Percentiles rank a stretch among this genome's conserved stretches.
Evolutionary conservation across 139 green algal species (phyloP).

Genomic region (Edaphochlamys debaryana): DNA sequence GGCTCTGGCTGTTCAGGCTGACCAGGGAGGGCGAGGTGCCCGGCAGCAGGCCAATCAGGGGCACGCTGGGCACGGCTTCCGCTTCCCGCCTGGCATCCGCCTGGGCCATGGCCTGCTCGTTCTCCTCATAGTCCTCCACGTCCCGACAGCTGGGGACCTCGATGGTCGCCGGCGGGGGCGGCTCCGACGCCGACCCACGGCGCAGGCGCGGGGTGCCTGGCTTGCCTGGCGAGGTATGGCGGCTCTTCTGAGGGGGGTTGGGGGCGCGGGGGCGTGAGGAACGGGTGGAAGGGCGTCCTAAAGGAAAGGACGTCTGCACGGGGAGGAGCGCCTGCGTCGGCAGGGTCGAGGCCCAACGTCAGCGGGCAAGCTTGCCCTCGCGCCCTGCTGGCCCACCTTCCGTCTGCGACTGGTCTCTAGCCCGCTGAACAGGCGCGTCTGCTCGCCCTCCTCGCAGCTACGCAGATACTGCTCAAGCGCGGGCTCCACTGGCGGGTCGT

Average conservation of each 20-base stretch:
- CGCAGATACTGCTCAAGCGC: slow-evolving; percentile 33
- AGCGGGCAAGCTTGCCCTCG: too few species aligned
- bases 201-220: not conserved
- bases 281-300: too few species aligned
- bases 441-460: slow-evolving; percentile 21
- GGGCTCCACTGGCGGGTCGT: slow-evolving; percentile 19
- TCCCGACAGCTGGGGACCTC: slow-evolving; percentile 31
- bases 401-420: slow-evolving; percentile 17
- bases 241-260: too few species aligned
- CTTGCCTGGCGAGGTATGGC: too few species aligned
- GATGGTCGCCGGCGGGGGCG: not conserved
- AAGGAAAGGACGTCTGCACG: too few species aligned
- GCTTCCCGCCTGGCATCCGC: not conserved
- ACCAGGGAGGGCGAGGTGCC: not conserved
- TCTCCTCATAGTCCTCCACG: slow-evolving; percentile 13
- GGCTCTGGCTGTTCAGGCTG: not conserved
- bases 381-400: slow-evolving; percentile 6
- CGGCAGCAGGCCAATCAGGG: slow-evolving; percentile 5
- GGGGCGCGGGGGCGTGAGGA: too few species aligned
- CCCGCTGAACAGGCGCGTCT: slow-evolving; percentile 1
- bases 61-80: slow-evolving; percentile 1
- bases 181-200: not conserved
- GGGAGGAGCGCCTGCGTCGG: too few species aligned
- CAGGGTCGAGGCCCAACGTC: too few species aligned
- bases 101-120: slow-evolving; percentile 37